phyloP scores from a whole-genome alignment of 2,329 filamentous ascomycete species.

The Fusarium cicatricum region DNA sequence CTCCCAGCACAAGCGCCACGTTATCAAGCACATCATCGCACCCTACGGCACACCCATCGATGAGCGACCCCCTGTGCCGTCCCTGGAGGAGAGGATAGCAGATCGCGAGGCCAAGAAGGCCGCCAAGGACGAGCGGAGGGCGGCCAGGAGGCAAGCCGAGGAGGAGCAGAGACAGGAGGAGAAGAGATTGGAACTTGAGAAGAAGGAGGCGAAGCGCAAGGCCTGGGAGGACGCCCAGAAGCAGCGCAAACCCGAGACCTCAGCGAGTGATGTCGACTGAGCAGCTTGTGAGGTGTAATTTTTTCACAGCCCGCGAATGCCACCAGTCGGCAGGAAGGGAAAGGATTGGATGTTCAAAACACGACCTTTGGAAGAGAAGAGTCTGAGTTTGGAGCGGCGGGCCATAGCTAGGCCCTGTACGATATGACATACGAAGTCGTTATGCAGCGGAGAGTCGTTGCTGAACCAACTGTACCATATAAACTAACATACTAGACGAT shows the following conservation, averaged over 20 bases:
- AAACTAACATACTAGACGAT: constrained; percentile 31
- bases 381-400: constrained; percentile 1
- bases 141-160: constrained; percentile 43
- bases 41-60: constrained; percentile 70
- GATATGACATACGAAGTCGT: constrained; percentile 23
- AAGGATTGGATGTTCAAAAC: constrained; percentile 3
- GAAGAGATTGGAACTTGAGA: constrained; percentile 37
- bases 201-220: constrained; percentile 36
- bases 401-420: constrained; percentile 26
- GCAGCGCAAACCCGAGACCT: constrained; percentile 26
- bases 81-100: constrained; percentile 66
- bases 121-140: constrained; percentile 64
- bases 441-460: constrained; percentile 22
- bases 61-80: constrained; percentile 71
- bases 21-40: constrained; percentile 78
- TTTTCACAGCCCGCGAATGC: constrained; percentile 3
- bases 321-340: background rate
- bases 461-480: constrained; percentile 35
- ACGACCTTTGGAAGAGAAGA: background rate
- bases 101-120: constrained; percentile 62
- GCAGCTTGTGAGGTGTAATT: background rate
- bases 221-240: constrained; percentile 37
- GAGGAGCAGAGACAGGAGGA: constrained; percentile 40
- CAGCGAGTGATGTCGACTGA: constrained; percentile 25
- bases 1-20: constrained; percentile 73